Conservation (phyloP, 164 flowering plant genomes). For the Chimonanthus praecox region DNA sequence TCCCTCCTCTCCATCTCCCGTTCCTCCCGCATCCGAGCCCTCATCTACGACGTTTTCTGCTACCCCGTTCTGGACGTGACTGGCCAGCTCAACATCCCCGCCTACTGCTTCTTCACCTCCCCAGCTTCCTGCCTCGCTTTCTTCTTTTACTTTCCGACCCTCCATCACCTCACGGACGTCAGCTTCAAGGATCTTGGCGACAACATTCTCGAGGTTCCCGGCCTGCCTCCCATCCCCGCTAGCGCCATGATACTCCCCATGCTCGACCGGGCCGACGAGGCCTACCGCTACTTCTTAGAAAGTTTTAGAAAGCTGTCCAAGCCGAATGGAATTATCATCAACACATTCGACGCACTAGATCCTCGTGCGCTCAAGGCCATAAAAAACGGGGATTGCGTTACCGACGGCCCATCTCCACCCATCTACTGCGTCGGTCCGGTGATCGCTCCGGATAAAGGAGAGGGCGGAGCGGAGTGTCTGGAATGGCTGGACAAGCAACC, state of each 20-base stretch:
- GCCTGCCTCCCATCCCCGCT: slow-evolving; percentile 16
- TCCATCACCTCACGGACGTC: slow-evolving; percentile 1
- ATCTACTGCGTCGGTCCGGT: too few relatives aligned
- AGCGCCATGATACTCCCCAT: slow-evolving; percentile 14
- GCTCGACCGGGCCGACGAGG: slow-evolving; percentile 13
- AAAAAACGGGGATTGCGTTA: too few relatives aligned
- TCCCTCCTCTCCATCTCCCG: slow-evolving; percentile 22
- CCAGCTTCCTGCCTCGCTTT: slow-evolving; percentile 6
- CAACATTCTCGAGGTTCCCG: slow-evolving; percentile 14
- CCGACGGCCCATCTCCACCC: too few relatives aligned
- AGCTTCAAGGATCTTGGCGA: slow-evolving; percentile 8
- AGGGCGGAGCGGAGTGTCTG: too few relatives aligned
- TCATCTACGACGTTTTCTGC: slow-evolving; percentile 37
- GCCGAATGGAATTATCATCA: too few relatives aligned
- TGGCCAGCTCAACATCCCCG: slow-evolving; percentile 19
- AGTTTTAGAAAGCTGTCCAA: too few relatives aligned
- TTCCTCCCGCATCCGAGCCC: slow-evolving; percentile 10
- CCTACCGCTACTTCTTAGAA: neutral
- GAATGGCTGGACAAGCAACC: too few relatives aligned
- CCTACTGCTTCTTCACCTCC: slow-evolving; percentile 22
- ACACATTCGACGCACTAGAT: too few relatives aligned
- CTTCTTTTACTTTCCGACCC: slow-evolving; percentile 16
- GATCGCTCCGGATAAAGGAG: neutral
- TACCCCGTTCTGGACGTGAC: slow-evolving; percentile 16
- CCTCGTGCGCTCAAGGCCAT: too few relatives aligned